These are phyloP conservation scores for Ascochyta koolunga DNA, from an alignment of 2,329 filamentous ascomycete species.

Conservation along the genomic window DNA sequence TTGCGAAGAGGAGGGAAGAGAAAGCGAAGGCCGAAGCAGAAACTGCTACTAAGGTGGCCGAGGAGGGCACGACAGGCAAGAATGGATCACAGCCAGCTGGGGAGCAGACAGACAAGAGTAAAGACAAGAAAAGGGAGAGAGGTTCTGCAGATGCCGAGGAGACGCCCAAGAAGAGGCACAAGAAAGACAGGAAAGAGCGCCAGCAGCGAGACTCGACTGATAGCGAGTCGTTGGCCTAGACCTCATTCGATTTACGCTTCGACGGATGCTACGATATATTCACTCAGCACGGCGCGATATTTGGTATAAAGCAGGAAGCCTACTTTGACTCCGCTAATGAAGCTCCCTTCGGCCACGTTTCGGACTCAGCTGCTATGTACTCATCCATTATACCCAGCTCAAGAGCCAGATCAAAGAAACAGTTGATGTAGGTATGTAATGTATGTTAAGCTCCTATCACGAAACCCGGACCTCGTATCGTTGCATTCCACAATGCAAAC, in stretches of 20 bases:
- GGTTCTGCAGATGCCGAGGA: not conserved
- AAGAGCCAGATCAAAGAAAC: not conserved
- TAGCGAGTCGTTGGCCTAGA: not conserved
- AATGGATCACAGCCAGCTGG: not conserved
- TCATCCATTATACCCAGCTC: not conserved
- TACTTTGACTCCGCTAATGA: not conserved
- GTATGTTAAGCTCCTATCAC: not conserved
- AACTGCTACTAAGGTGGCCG: slow-evolving; percentile 7
- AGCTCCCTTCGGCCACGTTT: not conserved
- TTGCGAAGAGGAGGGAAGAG: slow-evolving; percentile 25
- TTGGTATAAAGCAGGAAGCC: not conserved
- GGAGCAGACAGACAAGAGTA: not conserved
- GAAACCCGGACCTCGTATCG: not conserved
- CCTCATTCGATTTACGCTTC: not conserved
- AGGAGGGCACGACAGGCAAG: not conserved
- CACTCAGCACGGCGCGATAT: not conserved
- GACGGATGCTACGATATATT: not conserved
- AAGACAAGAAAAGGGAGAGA: slow-evolving; percentile 9
- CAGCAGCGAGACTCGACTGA: not conserved
- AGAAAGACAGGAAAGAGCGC: slow-evolving; percentile 8
- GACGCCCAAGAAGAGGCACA: slow-evolving; percentile 6
- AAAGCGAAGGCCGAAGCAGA: slow-evolving; percentile 17
- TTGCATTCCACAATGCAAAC: not conserved
- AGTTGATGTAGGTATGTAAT: not conserved
- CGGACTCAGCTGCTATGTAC: not conserved